Conservation (phyloP, 441 rosid species). For the Mallotus repandus region DNA sequence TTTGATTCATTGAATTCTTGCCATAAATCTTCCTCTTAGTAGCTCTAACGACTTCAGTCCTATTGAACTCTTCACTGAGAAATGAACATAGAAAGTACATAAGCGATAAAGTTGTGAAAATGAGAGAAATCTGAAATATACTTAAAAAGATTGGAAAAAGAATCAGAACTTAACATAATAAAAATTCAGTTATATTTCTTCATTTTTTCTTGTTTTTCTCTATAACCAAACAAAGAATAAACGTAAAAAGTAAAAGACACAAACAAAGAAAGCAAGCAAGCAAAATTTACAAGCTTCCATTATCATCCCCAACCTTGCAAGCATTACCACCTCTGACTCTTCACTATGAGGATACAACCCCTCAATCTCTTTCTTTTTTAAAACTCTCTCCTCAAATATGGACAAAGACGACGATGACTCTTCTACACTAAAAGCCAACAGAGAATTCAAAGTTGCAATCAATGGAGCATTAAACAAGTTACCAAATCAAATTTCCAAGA, state of each 20-base stretch:
- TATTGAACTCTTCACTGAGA: no score
- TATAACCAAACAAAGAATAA: slow-evolving; percentile 20
- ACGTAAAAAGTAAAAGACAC: background rate
- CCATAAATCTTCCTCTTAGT: no score
- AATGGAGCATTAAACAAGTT: no score
- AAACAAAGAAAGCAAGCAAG: background rate
- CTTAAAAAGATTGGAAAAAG: background rate
- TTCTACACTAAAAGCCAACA: no score
- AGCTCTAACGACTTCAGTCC: no score
- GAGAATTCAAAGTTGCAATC: no score
- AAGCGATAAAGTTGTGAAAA: background rate
- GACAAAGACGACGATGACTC: no score
- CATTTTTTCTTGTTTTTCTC: slow-evolving; percentile 16
- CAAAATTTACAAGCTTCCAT: slow-evolving; percentile 90
- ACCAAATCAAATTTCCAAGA: no score
- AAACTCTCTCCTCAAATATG: no score
- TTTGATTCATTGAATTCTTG: no score
- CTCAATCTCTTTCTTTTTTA: no score
- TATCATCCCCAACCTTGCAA: slow-evolving; percentile 96
- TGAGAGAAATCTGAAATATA: background rate
- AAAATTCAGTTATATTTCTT: background rate
- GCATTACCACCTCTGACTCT: slow-evolving; percentile 97
- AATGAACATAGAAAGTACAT: slow-evolving; percentile 12
- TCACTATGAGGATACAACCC: slow-evolving; percentile 19
- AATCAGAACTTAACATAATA: background rate